These are phyloP conservation scores for Crepidotus variabilis DNA, from an alignment of 768 basidiomycete genomes.

Conservation along the genomic window DNA sequence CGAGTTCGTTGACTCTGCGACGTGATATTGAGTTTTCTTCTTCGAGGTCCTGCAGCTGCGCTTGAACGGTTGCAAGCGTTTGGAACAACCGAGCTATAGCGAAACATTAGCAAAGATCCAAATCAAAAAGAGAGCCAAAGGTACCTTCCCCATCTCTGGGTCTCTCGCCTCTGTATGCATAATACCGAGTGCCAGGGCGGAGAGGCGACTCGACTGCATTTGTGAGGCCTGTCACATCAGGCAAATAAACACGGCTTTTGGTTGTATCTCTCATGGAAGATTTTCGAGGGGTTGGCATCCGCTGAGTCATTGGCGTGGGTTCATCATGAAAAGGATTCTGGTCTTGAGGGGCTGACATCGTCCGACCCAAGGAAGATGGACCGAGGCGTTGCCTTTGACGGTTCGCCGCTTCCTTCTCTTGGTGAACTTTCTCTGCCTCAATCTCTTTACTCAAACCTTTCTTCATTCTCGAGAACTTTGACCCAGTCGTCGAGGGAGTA, in stretches of 20 bases:
- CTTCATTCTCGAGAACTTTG: slow-evolving; percentile 60
- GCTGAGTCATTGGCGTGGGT: slow-evolving; percentile 8
- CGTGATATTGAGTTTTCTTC: slow-evolving; percentile 80
- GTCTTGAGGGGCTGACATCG: slow-evolving; percentile 12
- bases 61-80: slow-evolving; percentile 60
- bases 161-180: slow-evolving; percentile 41
- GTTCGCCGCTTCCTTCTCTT: slow-evolving; percentile 12
- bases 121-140: slow-evolving; percentile 6
- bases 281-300: slow-evolving; percentile 16
- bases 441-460: slow-evolving; percentile 41
- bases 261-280: slow-evolving; percentile 20
- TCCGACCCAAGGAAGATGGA: slow-evolving; percentile 8
- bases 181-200: slow-evolving; percentile 49
- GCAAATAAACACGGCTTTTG: slow-evolving; percentile 52
- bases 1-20: slow-evolving; percentile 80
- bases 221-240: slow-evolving; percentile 83
- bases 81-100: slow-evolving; percentile 54
- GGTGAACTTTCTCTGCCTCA: slow-evolving; percentile 6
- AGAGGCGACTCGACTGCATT: slow-evolving; percentile 74
- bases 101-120: not conserved
- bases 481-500: slow-evolving; percentile 51
- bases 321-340: slow-evolving; percentile 38
- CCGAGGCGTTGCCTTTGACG: not conserved
- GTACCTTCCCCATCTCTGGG: slow-evolving; percentile 66
- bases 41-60: slow-evolving; percentile 69